These are phyloP conservation scores for Claviceps monticola DNA, from an alignment of 2,329 filamentous ascomycete genomes.

Conservation along the genomic window DNA sequence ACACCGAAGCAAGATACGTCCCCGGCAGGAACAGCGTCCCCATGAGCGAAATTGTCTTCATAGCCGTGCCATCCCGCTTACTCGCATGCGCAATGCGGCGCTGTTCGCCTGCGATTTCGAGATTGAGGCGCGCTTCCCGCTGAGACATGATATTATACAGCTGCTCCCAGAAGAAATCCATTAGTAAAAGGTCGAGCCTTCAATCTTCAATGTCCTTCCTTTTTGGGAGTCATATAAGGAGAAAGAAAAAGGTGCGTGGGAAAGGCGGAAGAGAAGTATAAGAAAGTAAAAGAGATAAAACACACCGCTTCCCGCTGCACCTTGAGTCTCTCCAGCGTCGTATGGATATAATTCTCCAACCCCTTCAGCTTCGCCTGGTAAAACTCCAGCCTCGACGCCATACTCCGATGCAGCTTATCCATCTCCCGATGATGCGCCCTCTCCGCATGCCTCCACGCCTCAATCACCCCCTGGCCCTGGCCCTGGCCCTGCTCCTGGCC, in stretches of 20 bases:
- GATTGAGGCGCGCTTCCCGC: constrained; percentile 48
- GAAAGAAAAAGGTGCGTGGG: background rate
- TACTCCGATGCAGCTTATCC: constrained; percentile 35
- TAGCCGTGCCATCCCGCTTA: constrained; percentile 48
- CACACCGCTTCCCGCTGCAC: constrained; percentile 48
- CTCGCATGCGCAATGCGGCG: constrained; percentile 44
- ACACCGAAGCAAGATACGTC: constrained; percentile 48
- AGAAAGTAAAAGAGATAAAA: constrained; percentile 4
- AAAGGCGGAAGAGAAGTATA: background rate
- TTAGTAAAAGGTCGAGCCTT: too few species aligned
- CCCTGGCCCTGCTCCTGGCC: constrained; percentile 7
- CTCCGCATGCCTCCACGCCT: constrained; percentile 11
- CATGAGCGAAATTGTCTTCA: constrained; percentile 51
- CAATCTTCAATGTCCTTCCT: too few species aligned
- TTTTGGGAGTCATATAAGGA: too few species aligned
- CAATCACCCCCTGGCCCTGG: background rate
- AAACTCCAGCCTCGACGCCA: constrained; percentile 42
- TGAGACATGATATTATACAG: constrained; percentile 54
- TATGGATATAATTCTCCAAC: constrained; percentile 48
- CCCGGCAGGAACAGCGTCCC: constrained; percentile 50
- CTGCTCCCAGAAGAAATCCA: constrained; percentile 17
- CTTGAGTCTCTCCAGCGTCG: constrained; percentile 44
- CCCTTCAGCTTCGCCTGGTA: constrained; percentile 47
- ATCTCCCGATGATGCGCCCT: constrained; percentile 19
- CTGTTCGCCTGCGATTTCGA: constrained; percentile 48